These are phyloP conservation scores for Amanita pseudoporphyria DNA, from an alignment of 768 basidiomycete species.

Conservation along the genomic window DNA sequence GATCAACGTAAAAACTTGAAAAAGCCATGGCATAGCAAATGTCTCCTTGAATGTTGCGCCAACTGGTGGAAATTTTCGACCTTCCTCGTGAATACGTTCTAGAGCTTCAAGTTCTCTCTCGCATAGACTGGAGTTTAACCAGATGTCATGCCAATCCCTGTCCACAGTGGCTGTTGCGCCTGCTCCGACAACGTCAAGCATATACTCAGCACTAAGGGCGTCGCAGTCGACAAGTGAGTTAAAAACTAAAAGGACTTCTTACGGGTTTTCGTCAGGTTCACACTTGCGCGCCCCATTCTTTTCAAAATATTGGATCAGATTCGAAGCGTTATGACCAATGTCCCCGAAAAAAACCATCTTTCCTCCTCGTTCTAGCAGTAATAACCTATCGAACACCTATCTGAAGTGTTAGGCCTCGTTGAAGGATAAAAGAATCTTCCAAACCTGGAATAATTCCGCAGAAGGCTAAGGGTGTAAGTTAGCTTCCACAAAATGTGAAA, in stretches of 20 bases:
- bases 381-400: constrained; percentile 66
- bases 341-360: constrained; percentile 69
- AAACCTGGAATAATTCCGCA: constrained; percentile 66
- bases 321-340: constrained; percentile 49
- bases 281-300: constrained; percentile 57
- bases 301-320: constrained; percentile 72
- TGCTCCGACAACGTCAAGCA: constrained; percentile 66
- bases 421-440: background rate
- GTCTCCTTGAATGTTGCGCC: constrained; percentile 26
- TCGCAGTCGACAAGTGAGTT: background rate
- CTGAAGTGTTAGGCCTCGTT: background rate
- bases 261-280: constrained; percentile 65
- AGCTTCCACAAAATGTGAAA: background rate
- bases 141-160: constrained; percentile 48
- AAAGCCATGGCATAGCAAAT: constrained; percentile 45
- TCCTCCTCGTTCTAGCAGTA: constrained; percentile 74
- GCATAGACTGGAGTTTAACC: constrained; percentile 30
- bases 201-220: constrained; percentile 41
- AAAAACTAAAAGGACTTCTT: constrained; percentile 9
- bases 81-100: constrained; percentile 40
- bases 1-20: constrained; percentile 35
- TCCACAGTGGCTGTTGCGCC: constrained; percentile 47
- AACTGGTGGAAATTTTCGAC: constrained; percentile 32
- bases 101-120: constrained; percentile 27
- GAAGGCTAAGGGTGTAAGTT: constrained; percentile 53